Conservation (phyloP, 306 rosid genomes). For the Medicago arabica region DNA sequence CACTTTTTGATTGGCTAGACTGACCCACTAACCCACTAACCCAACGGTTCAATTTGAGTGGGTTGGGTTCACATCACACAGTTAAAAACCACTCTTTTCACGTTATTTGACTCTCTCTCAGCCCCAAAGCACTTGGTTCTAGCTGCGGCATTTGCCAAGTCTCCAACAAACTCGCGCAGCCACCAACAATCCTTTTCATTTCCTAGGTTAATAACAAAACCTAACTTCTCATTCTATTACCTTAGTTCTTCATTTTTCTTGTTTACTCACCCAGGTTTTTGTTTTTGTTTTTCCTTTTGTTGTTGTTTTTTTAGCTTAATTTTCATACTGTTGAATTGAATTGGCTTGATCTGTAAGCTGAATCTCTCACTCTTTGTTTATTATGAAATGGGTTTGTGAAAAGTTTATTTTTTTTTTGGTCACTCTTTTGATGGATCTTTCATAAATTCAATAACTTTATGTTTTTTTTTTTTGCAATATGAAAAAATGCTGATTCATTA, state of each 20-base stretch:
- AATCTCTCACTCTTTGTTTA: background rate
- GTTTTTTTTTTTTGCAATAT: background rate
- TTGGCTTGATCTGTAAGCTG: slow-evolving; percentile 3
- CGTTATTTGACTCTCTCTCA: background rate
- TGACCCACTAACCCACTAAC: background rate
- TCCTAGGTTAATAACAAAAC: slow-evolving; percentile 2
- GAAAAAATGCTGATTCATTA: background rate
- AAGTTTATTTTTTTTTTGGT: slow-evolving; percentile 18
- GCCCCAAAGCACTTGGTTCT: background rate
- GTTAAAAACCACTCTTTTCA: background rate
- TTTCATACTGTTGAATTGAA: background rate
- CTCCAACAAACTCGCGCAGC: slow-evolving; percentile 42
- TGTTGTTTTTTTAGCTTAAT: background rate
- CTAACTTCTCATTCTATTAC: background rate
- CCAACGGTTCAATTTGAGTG: slow-evolving; percentile 9
- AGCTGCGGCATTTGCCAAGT: background rate
- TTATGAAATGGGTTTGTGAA: background rate
- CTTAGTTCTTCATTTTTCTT: too few species aligned
- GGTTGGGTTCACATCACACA: background rate
- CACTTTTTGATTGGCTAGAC: too few species aligned
- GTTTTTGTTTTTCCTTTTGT: background rate
- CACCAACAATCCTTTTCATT: background rate
- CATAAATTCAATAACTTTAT: background rate
- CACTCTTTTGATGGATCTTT: background rate
- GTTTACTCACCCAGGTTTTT: background rate